Conservation (phyloP, 2,329 filamentous ascomycete species). For the Clonostachys solani region DNA sequence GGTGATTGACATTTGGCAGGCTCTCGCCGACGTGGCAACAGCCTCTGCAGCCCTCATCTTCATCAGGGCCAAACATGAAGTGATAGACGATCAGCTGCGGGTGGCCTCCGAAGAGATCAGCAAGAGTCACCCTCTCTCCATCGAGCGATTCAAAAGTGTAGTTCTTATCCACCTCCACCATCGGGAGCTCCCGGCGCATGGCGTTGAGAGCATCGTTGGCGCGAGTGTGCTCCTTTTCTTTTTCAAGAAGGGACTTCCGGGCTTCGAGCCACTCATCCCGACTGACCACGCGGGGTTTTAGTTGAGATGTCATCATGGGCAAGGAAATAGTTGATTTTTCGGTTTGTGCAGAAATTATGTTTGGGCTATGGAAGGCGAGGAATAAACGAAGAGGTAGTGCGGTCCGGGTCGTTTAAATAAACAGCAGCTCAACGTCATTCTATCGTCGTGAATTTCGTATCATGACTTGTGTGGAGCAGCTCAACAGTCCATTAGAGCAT, state of each 20-base stretch:
- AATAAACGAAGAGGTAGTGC: too few relatives aligned
- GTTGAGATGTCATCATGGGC: too few relatives aligned
- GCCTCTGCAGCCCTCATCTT: constrained; percentile 26
- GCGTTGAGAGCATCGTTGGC: constrained; percentile 19
- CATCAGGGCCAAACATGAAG: constrained; percentile 36
- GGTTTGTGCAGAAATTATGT: too few relatives aligned
- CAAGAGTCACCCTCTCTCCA: constrained; percentile 13
- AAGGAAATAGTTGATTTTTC: too few relatives aligned
- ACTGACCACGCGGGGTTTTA: constrained; percentile 10
- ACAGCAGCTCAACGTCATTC: too few relatives aligned
- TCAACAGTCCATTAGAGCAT: too few relatives aligned
- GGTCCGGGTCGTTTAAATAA: too few relatives aligned
- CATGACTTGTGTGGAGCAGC: too few relatives aligned
- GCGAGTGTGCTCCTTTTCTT: constrained; percentile 25
- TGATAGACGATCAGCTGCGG: constrained; percentile 36
- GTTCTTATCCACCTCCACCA: constrained; percentile 28
- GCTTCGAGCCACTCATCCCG: constrained; percentile 26
- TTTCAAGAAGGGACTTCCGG: constrained; percentile 23
- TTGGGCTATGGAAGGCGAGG: too few relatives aligned
- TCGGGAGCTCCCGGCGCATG: constrained; percentile 27
- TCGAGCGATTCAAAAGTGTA: constrained; percentile 26
- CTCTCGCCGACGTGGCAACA: constrained; percentile 32
- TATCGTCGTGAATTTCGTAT: too few relatives aligned
- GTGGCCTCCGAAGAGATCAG: constrained; percentile 23
- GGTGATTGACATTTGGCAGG: constrained; percentile 28